Conservation (phyloP, 805 yeast genomes). For the Candida khao-thaluensis region DNA sequence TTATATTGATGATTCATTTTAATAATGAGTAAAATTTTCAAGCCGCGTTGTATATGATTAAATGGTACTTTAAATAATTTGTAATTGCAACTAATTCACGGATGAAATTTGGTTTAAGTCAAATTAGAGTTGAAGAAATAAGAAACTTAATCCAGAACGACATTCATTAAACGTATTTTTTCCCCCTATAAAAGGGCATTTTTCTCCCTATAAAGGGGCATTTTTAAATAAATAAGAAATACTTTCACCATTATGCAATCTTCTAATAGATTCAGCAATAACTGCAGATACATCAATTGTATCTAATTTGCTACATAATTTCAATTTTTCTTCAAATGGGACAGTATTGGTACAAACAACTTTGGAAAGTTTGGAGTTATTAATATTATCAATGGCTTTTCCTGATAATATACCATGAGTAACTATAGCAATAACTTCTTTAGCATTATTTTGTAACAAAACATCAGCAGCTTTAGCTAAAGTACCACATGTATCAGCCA, state of each 20-base stretch:
- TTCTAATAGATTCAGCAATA: constrained; percentile 77
- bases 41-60: too few relatives aligned
- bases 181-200: constrained; percentile 45
- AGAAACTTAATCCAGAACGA: neutral
- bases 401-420: constrained; percentile 81
- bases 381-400: constrained; percentile 68
- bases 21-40: too few relatives aligned
- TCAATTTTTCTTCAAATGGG: constrained; percentile 66
- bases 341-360: constrained; percentile 81
- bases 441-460: constrained; percentile 63
- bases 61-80: too few relatives aligned
- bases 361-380: constrained; percentile 62
- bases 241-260: constrained; percentile 86
- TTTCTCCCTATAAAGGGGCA: constrained; percentile 41
- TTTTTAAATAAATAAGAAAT: constrained; percentile 73
- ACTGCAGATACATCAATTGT: constrained; percentile 71
- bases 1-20: constrained; percentile 38
- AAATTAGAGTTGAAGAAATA: too few relatives aligned
- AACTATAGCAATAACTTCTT: constrained; percentile 75
- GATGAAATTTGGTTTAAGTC: too few relatives aligned
- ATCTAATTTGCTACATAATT: constrained; percentile 60
- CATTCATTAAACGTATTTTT: constrained; percentile 7
- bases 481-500: constrained; percentile 91
- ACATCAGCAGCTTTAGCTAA: constrained; percentile 80
- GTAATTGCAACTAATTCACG: too few relatives aligned